Percentiles rank a stretch among this genome's conserved stretches.
Conservation (phyloP, 73 alveolate genomes). For the Tetrahymena borealis region DNA sequence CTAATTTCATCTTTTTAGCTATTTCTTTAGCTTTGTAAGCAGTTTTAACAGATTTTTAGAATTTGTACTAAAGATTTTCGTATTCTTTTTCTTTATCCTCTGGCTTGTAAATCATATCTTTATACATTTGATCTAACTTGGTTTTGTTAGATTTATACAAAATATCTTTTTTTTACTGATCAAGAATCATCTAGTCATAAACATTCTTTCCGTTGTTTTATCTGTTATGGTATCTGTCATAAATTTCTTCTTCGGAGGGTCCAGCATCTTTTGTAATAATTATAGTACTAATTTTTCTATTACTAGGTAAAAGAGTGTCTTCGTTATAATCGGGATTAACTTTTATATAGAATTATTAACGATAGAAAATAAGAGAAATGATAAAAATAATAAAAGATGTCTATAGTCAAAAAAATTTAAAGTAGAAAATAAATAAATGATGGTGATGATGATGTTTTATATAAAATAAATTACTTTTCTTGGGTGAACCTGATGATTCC, state of each 20-base stretch:
- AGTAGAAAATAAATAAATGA: too few relatives aligned
- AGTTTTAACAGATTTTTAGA: neutral
- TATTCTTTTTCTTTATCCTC: neutral
- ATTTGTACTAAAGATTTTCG: neutral
- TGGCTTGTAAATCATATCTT: neutral
- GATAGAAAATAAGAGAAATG: too few relatives aligned
- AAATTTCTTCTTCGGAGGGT: neutral
- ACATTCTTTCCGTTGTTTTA: neutral
- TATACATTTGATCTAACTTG: neutral
- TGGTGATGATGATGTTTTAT: too few relatives aligned
- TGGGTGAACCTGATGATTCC: neutral
- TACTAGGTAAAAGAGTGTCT: neutral
- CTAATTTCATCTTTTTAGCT: neutral
- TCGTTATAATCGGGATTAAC: neutral
- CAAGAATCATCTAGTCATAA: neutral
- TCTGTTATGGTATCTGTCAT: neutral
- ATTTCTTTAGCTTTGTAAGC: neutral
- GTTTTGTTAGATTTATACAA: neutral
- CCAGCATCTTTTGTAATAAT: neutral
- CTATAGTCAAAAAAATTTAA: too few relatives aligned
- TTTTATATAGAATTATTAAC: too few relatives aligned
- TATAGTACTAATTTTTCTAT: neutral
- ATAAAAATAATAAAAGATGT: too few relatives aligned
- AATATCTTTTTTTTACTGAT: neutral
- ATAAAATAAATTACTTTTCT: neutral